Base-by-base conservation (phyloP, 1,284 basidiomycete species). In the Sanghuangporus sanghuang region DNA sequence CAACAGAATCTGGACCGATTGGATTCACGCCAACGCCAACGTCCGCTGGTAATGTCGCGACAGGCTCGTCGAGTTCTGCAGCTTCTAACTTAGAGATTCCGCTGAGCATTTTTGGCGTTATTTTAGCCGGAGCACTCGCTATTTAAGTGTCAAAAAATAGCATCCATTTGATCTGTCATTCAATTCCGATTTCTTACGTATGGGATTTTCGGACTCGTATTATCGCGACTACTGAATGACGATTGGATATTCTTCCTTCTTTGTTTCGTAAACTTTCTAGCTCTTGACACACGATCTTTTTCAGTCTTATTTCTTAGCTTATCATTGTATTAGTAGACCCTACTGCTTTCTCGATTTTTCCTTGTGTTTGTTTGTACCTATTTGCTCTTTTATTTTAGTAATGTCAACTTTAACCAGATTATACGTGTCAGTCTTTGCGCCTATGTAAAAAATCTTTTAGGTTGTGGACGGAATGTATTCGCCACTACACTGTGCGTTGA, bases 1-100 rank as follows among this genome's bases (percentile, higher is more conserved):
- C 56, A 46, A 53, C 60, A 7, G 60, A 65, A 32, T 61, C 60
- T n/a, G 64, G 64, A 8, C 60, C 64, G 6, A 56, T 62, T 18
- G 64, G 64, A 5, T 65, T 62, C 49, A 65, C 60, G 18, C 64
- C 46, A 4, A 44, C 64, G 3, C 23, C 64, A 3, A 39, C 61
- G 4, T 52, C 55, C 16, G 16, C 14, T 16, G 23, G 39, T 12
- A 27, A 35, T 16, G 52, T 23, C 16, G n/a, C 42, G n/a, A 36
- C n/a, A 14, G 18, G n/a, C 14, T 42, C 49, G 12, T 42, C 40
- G 5, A 9, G 32, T 8, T 61, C 59, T 7, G 6, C 62, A 11
- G 32, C 61, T 16, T n/a, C 27, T 27, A 55, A 1, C 6, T 36
- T 55, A 7, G n/a, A 59, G 8, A n/a, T 58, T 38, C 57, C 57